These are phyloP conservation scores for Gynostemma pentaphyllum DNA, from an alignment of 306 rosid genomes.

Conservation along the genomic window DNA sequence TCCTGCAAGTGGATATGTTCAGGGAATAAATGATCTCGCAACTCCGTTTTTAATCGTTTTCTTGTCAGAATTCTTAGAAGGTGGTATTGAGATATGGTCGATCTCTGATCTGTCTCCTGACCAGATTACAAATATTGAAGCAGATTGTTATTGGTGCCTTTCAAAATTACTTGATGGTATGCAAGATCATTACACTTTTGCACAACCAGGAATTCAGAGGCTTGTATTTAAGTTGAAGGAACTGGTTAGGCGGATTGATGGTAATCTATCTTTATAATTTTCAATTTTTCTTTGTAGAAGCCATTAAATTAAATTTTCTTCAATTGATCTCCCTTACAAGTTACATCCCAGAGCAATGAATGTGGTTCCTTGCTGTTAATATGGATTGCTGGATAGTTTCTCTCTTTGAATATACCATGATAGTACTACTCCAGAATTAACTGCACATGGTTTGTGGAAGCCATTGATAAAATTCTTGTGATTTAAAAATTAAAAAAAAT, in stretches of 20 bases:
- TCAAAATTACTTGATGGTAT: constrained; percentile 91
- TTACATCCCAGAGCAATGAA: not conserved
- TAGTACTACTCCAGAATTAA: too few species aligned
- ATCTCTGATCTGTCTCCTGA: constrained; percentile 64
- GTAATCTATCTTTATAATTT: constrained; percentile 28
- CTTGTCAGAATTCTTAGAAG: constrained; percentile 74
- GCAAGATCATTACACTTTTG: constrained; percentile 98
- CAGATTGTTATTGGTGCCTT: constrained; percentile 94
- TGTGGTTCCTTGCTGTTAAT: too few species aligned
- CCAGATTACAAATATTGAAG: constrained; percentile 53
- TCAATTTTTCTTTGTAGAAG: constrained; percentile 11
- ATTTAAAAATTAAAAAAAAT: too few species aligned
- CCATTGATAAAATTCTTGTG: too few species aligned
- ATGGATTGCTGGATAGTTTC: too few species aligned
- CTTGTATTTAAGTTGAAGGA: constrained; percentile 92
- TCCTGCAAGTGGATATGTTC: constrained; percentile 99
- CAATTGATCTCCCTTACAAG: not conserved
- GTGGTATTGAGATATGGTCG: constrained; percentile 63
- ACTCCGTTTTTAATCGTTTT: constrained; percentile 90
- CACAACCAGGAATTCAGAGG: constrained; percentile 97
- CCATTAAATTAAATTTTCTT: not conserved
- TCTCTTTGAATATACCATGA: too few species aligned
- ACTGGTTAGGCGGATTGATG: constrained; percentile 83
- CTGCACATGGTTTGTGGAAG: too few species aligned
- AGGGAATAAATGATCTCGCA: constrained; percentile 95